These are phyloP conservation scores for Torrubiella hemipterigena DNA, from an alignment of 2,329 filamentous ascomycete species.

Conservation along the genomic window DNA sequence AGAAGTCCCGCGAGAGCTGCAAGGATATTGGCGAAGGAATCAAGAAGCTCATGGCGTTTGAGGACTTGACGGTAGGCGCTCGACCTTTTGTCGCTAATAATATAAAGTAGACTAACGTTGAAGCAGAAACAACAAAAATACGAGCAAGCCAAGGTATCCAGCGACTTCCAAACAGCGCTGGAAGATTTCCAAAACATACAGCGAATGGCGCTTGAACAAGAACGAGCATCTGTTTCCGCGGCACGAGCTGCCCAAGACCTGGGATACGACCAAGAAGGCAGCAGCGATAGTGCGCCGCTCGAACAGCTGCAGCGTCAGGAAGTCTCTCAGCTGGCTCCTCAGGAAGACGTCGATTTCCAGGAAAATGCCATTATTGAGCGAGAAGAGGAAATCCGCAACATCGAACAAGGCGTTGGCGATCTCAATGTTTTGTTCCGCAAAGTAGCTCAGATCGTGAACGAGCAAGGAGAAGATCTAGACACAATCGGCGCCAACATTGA, in stretches of 20 bases:
- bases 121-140: slow-evolving; percentile 84
- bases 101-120: background rate
- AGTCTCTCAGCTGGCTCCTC: slow-evolving; percentile 69
- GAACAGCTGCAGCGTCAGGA: slow-evolving; percentile 53
- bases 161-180: slow-evolving; percentile 81
- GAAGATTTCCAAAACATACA: slow-evolving; percentile 91
- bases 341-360: slow-evolving; percentile 96
- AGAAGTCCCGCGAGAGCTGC: slow-evolving; percentile 78
- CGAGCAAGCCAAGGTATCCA: slow-evolving; percentile 87
- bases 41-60: slow-evolving; percentile 84
- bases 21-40: slow-evolving; percentile 87
- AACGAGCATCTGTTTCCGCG: slow-evolving; percentile 74
- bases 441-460: slow-evolving; percentile 92
- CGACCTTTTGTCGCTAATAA: slow-evolving; percentile 1
- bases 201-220: slow-evolving; percentile 79
- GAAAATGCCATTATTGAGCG: slow-evolving; percentile 92
- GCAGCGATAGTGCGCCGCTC: slow-evolving; percentile 18
- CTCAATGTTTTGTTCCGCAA: slow-evolving; percentile 95
- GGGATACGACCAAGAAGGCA: slow-evolving; percentile 32
- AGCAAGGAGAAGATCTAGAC: slow-evolving; percentile 82
- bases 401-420: slow-evolving; percentile 91
- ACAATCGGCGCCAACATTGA: slow-evolving; percentile 84
- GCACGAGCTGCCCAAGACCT: slow-evolving; percentile 66
- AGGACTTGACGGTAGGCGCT: slow-evolving; percentile 59
- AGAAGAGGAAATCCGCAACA: slow-evolving; percentile 92